These are phyloP conservation scores for Colletotrichum truncatum DNA, from an alignment of 2,329 filamentous ascomycete genomes.

Conservation along the genomic window DNA sequence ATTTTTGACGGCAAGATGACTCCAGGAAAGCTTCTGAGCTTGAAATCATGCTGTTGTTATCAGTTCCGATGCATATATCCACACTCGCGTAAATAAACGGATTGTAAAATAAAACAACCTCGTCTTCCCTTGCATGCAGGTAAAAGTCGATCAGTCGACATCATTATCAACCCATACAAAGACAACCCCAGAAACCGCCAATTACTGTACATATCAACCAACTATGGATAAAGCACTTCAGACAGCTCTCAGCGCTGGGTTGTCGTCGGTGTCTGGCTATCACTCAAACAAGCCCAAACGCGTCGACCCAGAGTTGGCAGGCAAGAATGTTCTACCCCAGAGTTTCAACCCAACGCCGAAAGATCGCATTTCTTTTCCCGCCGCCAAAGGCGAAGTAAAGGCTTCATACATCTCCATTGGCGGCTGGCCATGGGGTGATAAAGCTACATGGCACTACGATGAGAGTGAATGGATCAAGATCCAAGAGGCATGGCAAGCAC, in stretches of 20 bases:
- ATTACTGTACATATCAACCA: neutral
- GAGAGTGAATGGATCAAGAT: conserved; percentile 1
- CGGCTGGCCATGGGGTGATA: neutral
- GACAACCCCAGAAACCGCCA: neutral
- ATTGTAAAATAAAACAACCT: too few relatives aligned
- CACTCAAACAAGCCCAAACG: neutral
- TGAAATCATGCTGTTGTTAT: neutral
- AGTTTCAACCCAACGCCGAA: neutral
- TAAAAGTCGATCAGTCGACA: too few relatives aligned
- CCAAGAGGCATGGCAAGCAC: neutral
- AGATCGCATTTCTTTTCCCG: neutral
- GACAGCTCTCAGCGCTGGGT: neutral
- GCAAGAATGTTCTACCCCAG: neutral
- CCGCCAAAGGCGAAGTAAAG: neutral
- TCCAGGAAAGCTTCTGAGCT: neutral
- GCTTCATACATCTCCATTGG: neutral
- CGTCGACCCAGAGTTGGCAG: neutral
- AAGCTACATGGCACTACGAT: neutral
- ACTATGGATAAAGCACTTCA: neutral
- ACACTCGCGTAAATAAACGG: too few relatives aligned
- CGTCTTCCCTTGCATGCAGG: too few relatives aligned
- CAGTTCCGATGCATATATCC: too few relatives aligned
- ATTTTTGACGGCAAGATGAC: neutral
- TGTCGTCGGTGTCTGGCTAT: neutral
- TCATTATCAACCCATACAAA: neutral